Evolutionary conservation across 805 yeast genomes (phyloP).

Genomic region (Monosporozyma siamensis): DNA sequence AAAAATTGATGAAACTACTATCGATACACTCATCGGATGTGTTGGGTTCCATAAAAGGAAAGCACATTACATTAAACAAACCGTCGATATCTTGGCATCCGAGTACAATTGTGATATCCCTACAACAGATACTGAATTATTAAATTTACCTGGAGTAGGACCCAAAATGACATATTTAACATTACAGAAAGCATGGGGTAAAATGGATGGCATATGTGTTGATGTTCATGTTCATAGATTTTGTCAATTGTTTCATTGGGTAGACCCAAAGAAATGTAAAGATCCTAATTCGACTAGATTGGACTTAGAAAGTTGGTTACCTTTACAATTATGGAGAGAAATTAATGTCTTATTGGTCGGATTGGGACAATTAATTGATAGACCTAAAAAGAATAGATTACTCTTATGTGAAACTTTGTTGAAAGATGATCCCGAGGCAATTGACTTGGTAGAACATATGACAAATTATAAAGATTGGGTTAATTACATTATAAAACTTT

Average conservation of each 20-base stretch:
- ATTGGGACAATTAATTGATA: conserved; percentile 84
- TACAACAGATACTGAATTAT: conserved; percentile 50
- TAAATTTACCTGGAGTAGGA: conserved; percentile 81
- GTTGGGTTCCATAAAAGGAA: conserved; percentile 86
- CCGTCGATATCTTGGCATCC: conserved; percentile 45
- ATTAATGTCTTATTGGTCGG: conserved; percentile 85
- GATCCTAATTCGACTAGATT: conserved; percentile 72
- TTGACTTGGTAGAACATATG: conserved; percentile 8
- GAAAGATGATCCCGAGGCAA: not conserved
- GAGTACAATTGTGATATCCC: conserved; percentile 65
- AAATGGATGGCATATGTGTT: conserved; percentile 80
- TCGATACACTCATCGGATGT: conserved; percentile 59
- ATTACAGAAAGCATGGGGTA: conserved; percentile 73
- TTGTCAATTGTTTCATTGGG: conserved; percentile 78
- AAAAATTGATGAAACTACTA: conserved; percentile 40
- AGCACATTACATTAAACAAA: conserved; percentile 55
- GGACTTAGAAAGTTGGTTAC: conserved; percentile 66
- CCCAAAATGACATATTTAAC: conserved; percentile 88
- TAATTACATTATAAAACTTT: conserved; percentile 4
- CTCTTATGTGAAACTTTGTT: conserved; percentile 1
- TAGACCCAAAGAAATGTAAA: conserved; percentile 33
- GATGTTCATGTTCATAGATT: conserved; percentile 84
- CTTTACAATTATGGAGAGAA: conserved; percentile 66
- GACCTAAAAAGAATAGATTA: conserved; percentile 44
- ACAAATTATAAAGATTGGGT: conserved; percentile 11